Percentiles rank a stretch among this genome's conserved stretches.
Evolutionary conservation across 768 basidiomycete genomes (phyloP).

Genomic region (Phlegmacium glaucopus): DNA sequence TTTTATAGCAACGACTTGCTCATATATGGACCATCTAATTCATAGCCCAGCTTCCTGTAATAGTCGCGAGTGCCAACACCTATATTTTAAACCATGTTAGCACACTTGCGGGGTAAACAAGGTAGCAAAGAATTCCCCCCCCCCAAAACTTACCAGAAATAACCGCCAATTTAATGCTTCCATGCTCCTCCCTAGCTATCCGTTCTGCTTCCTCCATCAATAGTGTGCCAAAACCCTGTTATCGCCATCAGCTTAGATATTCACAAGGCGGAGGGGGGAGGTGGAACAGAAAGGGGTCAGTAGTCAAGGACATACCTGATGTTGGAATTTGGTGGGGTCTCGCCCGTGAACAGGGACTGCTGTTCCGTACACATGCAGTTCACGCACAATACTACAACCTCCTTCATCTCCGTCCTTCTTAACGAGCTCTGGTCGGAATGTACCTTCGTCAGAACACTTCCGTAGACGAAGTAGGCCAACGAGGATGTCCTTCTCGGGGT

Average conservation of each 20-base stretch:
- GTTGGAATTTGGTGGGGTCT: slow-evolving; percentile 98
- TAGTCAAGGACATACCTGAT: slow-evolving; percentile 53
- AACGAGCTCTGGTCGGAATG: slow-evolving; percentile 91
- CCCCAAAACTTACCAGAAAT: slow-evolving; percentile 69
- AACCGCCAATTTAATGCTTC: slow-evolving; percentile 93
- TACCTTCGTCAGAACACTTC: slow-evolving; percentile 96
- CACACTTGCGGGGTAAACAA: background rate
- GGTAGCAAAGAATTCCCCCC: background rate
- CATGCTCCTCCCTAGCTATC: slow-evolving; percentile 96
- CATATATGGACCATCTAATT: slow-evolving; percentile 97
- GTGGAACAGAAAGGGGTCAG: background rate
- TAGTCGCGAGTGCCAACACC: slow-evolving; percentile 97
- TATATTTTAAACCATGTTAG: slow-evolving; percentile 21
- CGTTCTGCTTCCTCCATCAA: slow-evolving; percentile 99
- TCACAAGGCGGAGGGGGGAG: too few relatives aligned
- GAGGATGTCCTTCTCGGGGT: slow-evolving; percentile 94
- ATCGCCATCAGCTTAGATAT: background rate
- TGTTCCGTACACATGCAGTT: slow-evolving; percentile 97
- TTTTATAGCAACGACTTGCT: slow-evolving; percentile 63
- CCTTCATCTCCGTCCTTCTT: slow-evolving; percentile 66
- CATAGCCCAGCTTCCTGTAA: slow-evolving; percentile 91
- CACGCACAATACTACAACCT: slow-evolving; percentile 88
- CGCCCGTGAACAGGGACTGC: slow-evolving; percentile 96
- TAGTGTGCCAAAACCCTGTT: slow-evolving; percentile 90
- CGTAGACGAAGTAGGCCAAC: slow-evolving; percentile 88